Percentiles rank a stretch among this genome's conserved stretches.
These are phyloP conservation scores for Pyrenochaeta sp. DNA, from an alignment of 2,329 filamentous ascomycete genomes.

Conservation along the genomic window DNA sequence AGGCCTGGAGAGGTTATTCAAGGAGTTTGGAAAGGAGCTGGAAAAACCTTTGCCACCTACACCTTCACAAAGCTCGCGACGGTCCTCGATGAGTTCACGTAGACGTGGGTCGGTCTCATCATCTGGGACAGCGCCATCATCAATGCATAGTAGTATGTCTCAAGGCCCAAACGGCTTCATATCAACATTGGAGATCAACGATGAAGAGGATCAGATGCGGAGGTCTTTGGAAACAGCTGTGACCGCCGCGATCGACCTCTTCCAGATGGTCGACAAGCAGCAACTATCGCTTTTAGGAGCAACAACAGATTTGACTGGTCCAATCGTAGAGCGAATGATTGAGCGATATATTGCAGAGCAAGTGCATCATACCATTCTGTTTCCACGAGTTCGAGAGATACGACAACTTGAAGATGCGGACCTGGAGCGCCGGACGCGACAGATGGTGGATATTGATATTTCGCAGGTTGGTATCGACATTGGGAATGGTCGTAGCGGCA, in stretches of 20 bases:
- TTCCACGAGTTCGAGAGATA: conserved; percentile 80
- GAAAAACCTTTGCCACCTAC: conserved; percentile 84
- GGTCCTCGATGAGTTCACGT: conserved; percentile 44
- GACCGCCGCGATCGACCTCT: conserved; percentile 91
- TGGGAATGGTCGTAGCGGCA: conserved; percentile 78
- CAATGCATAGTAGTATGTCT: conserved; percentile 49
- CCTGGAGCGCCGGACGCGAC: conserved; percentile 85
- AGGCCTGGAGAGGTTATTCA: conserved; percentile 87
- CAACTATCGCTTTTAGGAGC: conserved; percentile 90
- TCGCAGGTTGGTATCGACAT: conserved; percentile 92
- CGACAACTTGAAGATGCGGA: conserved; percentile 85
- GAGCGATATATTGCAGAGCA: conserved; percentile 95
- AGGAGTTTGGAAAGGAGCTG: conserved; percentile 85
- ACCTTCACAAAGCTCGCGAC: conserved; percentile 56
- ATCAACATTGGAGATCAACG: conserved; percentile 71
- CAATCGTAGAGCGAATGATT: conserved; percentile 90
- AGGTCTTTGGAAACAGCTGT: conserved; percentile 90
- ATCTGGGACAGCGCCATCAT: conserved; percentile 44
- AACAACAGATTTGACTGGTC: conserved; percentile 91
- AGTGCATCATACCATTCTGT: conserved; percentile 83
- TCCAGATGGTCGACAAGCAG: conserved; percentile 94
- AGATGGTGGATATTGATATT: conserved; percentile 94
- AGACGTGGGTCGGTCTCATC: conserved; percentile 48
- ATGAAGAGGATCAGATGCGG: conserved; percentile 91
- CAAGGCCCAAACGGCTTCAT: conserved; percentile 48